A percentile compares a stretch with the other conserved stretches of the same genome.
Conservation (phyloP, 352 stramenopile species). For the Aphanomyces stellatus region DNA sequence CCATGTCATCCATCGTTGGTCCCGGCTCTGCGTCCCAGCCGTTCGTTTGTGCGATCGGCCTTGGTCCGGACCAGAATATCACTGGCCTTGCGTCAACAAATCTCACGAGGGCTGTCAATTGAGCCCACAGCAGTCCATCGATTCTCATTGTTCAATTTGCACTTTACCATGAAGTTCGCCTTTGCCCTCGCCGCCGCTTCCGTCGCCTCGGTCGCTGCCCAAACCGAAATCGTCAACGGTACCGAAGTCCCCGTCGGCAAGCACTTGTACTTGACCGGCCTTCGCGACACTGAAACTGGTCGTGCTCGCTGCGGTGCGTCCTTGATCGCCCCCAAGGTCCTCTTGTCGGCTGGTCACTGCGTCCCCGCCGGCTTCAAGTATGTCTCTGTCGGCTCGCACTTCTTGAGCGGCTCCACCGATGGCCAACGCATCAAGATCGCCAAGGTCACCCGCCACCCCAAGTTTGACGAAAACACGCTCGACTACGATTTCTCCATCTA, state of each 20-base stretch:
- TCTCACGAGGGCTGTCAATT: too few species aligned
- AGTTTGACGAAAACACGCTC: constrained; percentile 31
- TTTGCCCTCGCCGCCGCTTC: not conserved
- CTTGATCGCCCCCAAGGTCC: constrained; percentile 49
- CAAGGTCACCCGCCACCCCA: constrained; percentile 39
- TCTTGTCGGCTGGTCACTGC: constrained; percentile 61
- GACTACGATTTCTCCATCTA: constrained; percentile 53
- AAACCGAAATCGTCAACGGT: not conserved
- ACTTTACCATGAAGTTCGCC: not conserved
- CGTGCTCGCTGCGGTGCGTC: constrained; percentile 44
- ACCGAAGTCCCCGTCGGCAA: constrained; percentile 5
- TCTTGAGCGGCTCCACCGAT: constrained; percentile 31
- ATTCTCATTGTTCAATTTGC: not conserved
- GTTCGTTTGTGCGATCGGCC: too few species aligned
- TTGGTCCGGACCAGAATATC: too few species aligned
- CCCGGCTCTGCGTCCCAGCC: too few species aligned
- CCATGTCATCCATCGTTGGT: too few species aligned
- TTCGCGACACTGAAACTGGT: constrained; percentile 29
- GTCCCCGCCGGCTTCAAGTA: constrained; percentile 25
- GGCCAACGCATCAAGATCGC: constrained; percentile 45
- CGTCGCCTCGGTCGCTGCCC: not conserved
- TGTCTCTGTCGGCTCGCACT: constrained; percentile 44
- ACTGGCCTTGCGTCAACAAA: too few species aligned
- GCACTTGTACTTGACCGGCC: constrained; percentile 37
- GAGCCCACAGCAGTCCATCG: too few species aligned